Percentiles rank a stretch among this genome's conserved stretches.
Conservation (phyloP, 129 eudicot species). For the Flaveria linearis region DNA sequence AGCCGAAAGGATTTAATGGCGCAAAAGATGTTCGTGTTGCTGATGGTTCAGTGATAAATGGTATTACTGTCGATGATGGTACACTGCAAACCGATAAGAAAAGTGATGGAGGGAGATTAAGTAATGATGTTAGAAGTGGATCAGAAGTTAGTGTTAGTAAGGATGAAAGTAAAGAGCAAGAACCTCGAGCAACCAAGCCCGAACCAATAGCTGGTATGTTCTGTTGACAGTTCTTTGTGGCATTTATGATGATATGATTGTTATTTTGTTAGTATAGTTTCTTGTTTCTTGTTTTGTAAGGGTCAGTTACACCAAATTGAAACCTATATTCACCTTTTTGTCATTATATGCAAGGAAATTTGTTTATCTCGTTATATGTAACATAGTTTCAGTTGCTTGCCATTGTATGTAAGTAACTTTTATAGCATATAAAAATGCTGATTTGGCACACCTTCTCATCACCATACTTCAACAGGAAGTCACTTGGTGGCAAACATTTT, state of each 20-base stretch:
- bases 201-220: constrained; percentile 34
- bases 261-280: constrained; percentile 11
- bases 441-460: not conserved
- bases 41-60: constrained; percentile 27
- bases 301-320: not conserved
- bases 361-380: not conserved
- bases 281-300: constrained; percentile 5
- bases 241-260: not conserved
- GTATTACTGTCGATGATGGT: constrained; percentile 7
- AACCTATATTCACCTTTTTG: not conserved
- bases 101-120: not conserved
- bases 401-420: not conserved
- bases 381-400: not conserved
- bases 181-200: constrained; percentile 17
- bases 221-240: not conserved
- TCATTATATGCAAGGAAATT: not conserved
- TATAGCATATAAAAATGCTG: constrained; percentile 1
- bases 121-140: constrained; percentile 12
- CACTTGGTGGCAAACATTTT: not conserved
- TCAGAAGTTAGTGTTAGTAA: constrained; percentile 21
- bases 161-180: constrained; percentile 37
- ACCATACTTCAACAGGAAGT: not conserved
- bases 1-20: constrained; percentile 59
- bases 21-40: constrained; percentile 22
- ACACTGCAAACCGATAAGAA: not conserved